Evolutionary conservation across 1,139 yeast species (phyloP).

Genomic region (Yamadazyma pseudoaaseri): DNA sequence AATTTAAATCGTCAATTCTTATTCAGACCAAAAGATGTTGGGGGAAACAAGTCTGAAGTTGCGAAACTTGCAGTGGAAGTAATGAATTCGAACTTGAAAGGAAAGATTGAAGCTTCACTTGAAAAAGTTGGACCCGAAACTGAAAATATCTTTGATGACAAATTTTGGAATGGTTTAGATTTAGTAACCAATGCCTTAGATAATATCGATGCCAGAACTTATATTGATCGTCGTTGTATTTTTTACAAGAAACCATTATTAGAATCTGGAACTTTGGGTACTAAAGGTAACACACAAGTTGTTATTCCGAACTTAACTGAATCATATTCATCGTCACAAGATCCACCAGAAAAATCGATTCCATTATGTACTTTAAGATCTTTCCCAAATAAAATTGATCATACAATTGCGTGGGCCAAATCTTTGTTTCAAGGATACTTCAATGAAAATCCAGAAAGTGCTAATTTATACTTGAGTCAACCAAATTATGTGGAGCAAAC

Average conservation of each 20-base stretch:
- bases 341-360: conserved; percentile 97
- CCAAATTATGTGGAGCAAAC: conserved; percentile 91
- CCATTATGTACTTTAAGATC: conserved; percentile 96
- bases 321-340: conserved; percentile 93
- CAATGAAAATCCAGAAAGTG: conserved; percentile 87
- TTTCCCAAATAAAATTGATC: conserved; percentile 97
- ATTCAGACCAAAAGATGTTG: conserved; percentile 93
- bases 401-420: conserved; percentile 99
- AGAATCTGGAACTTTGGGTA: conserved; percentile 97
- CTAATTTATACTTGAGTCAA: conserved; percentile 84
- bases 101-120: conserved; percentile 70
- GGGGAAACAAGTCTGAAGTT: conserved; percentile 84
- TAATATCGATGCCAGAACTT: conserved; percentile 96
- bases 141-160: conserved; percentile 79
- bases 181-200: conserved; percentile 95
- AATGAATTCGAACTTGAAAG: conserved; percentile 83
- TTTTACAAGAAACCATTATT: conserved; percentile 87
- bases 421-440: conserved; percentile 92
- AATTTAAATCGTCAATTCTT: conserved; percentile 94
- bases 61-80: conserved; percentile 80
- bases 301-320: conserved; percentile 91
- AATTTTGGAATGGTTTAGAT: conserved; percentile 82
- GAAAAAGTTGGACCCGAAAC: conserved; percentile 96
- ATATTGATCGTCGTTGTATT: conserved; percentile 95
- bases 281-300: conserved; percentile 98